Conservation (phyloP, 1,284 basidiomycete genomes). For the Pisolithus thermaeus region DNA sequence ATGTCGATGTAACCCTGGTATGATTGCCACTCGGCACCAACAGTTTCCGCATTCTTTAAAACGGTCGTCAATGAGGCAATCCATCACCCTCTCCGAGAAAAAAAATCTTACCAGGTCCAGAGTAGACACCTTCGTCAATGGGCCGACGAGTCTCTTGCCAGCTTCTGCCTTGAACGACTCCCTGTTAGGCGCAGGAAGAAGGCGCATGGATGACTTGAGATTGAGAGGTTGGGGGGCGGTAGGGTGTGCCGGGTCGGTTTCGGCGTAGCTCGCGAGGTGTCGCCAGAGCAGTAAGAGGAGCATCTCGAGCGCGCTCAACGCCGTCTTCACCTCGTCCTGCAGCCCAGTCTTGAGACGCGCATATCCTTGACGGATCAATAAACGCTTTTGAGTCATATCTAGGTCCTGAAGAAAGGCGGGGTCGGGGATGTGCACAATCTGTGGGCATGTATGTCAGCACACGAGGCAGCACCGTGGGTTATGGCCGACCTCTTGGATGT, state of each 20-base stretch:
- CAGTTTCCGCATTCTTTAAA: constrained; percentile 31
- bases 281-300: constrained; percentile 81
- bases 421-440: constrained; percentile 57
- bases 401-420: constrained; percentile 53
- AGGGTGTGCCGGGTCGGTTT: constrained; percentile 34
- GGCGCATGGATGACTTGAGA: constrained; percentile 44
- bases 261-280: constrained; percentile 65
- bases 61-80: too few relatives aligned
- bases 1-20: constrained; percentile 63
- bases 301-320: constrained; percentile 72
- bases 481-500: constrained; percentile 59
- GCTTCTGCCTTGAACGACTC: constrained; percentile 51
- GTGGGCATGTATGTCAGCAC: not conserved
- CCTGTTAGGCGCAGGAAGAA: constrained; percentile 49
- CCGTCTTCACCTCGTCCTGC: constrained; percentile 44
- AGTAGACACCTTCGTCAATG: constrained; percentile 41
- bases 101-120: constrained; percentile 44
- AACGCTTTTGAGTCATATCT: constrained; percentile 61
- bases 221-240: constrained; percentile 17
- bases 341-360: constrained; percentile 41
- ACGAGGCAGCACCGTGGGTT: too few relatives aligned
- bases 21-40: constrained; percentile 48
- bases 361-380: constrained; percentile 57
- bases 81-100: not conserved
- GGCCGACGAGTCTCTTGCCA: constrained; percentile 44